Evolutionary conservation across 129 eudicot species (phyloP), one percentile per base, ranked within the genome.

Genomic region (Kitagawia praeruptora): DNA sequence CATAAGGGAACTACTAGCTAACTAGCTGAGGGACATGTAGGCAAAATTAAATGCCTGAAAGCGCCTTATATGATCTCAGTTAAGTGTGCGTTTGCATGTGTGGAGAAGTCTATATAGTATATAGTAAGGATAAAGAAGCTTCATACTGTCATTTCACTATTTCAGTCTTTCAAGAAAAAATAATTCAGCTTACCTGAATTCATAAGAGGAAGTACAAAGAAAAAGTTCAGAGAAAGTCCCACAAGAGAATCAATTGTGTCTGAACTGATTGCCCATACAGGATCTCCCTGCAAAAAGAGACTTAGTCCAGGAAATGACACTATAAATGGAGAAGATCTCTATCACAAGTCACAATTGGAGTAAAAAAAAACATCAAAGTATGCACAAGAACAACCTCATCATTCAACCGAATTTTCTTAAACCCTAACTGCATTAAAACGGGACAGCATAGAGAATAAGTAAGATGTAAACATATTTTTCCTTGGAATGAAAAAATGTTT

Each of bases 231-330:
- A 72, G 96, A 94, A 38, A 95, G 97, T 70, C 89, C 96, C 21
- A 95, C 78, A 40, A 95, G 90, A 54, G 96, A 90, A 76, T 77
- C 71, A 77, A 92, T 77, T 15, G 99, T 95, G 28, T 95, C 97
- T 81, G 93, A 80, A 85, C 91, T 92, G 81, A 95, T 95, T 49
- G 99, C 96, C 99, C 99, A 95, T 21, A 95, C 93, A 40, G 99
- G 99, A 90, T 95, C 99, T 46, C 97, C 99, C 99, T 92, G 93
- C 83, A 84, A 39, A 28, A 66, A 6, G 9, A 66, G 14, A n/a
- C 2, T n/a, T 16, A 66, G 72, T 66, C 4, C 21, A 0, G 4
- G 6, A 34, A 66, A 66, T 12, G 21, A 66, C 72, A 31, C 27
- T 42, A 28, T 31, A 63, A 40, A 74, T 71, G 37, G 34, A 72